Conservation (phyloP, 768 basidiomycete genomes). For the Auriscalpium microsporum region DNA sequence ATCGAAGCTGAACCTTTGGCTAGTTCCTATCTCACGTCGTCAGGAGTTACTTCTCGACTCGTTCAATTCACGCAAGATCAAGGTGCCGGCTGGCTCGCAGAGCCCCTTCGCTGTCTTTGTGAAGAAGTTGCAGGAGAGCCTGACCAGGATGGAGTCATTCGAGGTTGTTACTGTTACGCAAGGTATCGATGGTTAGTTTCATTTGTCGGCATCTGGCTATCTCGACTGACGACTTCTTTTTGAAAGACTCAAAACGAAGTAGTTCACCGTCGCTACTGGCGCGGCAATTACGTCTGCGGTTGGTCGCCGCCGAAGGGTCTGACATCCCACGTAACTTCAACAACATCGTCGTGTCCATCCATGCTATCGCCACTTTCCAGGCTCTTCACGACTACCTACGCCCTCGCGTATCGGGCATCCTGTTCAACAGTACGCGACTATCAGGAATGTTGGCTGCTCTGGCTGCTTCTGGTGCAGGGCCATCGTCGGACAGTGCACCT, state of each 20-base stretch:
- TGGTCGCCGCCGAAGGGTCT: constrained; percentile 83
- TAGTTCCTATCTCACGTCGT: constrained; percentile 58
- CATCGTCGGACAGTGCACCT: constrained; percentile 27
- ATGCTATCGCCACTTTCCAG: constrained; percentile 97
- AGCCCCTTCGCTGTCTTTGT: constrained; percentile 72
- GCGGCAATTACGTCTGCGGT: constrained; percentile 79
- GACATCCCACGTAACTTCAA: constrained; percentile 81
- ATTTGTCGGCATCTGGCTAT: not conserved
- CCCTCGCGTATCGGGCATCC: constrained; percentile 72
- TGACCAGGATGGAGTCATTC: constrained; percentile 92
- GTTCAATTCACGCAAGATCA: constrained; percentile 51
- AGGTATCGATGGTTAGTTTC: constrained; percentile 64
- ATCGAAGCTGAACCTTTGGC: not conserved
- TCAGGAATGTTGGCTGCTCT: constrained; percentile 90
- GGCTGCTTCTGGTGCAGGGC: constrained; percentile 52
- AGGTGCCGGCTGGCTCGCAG: constrained; percentile 34
- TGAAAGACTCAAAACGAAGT: constrained; percentile 72
- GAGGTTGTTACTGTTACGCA: constrained; percentile 88
- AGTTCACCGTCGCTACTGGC: constrained; percentile 85
- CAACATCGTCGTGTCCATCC: constrained; percentile 94
- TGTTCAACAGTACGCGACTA: constrained; percentile 54
- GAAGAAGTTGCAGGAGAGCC: constrained; percentile 91
- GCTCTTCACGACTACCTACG: constrained; percentile 94
- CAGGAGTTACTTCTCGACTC: constrained; percentile 76
- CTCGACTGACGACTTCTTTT: not conserved